These are phyloP conservation scores for Acanthamoeba triangularis DNA, from an alignment of 208 protist species.

Conservation along the genomic window DNA sequence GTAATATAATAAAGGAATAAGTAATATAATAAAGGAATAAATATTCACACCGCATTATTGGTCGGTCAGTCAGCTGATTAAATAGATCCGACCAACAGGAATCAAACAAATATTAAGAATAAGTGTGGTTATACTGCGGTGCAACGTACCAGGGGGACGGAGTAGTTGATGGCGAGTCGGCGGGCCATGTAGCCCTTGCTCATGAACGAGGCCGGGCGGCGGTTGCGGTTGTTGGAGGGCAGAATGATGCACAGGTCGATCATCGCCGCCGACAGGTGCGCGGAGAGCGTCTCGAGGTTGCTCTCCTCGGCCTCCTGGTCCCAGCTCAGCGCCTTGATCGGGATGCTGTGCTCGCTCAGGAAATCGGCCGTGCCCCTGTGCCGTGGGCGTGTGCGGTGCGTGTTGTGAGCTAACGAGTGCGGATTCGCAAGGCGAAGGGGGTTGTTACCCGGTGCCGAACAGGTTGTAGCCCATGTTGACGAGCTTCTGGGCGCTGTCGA, in stretches of 20 bases:
- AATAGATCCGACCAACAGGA: too few relatives aligned
- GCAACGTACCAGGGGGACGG: conserved; percentile 78
- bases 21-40: too few relatives aligned
- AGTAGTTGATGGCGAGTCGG: conserved; percentile 86
- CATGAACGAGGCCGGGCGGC: conserved; percentile 87
- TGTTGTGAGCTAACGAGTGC: neutral
- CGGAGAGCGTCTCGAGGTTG: conserved; percentile 40
- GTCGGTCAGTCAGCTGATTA: neutral
- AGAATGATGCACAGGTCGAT: conserved; percentile 95
- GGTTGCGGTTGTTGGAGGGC: conserved; percentile 89
- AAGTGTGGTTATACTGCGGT: too few relatives aligned
- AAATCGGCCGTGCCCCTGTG: conserved; percentile 54
- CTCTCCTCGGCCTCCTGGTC: conserved; percentile 36
- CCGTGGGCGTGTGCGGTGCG: neutral
- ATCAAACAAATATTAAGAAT: too few relatives aligned
- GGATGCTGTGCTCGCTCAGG: conserved; percentile 56
- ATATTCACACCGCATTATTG: too few relatives aligned
- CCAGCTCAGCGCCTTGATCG: conserved; percentile 72
- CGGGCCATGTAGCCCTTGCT: conserved; percentile 84
- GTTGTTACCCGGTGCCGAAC: conserved; percentile 90
- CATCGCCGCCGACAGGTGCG: conserved; percentile 81
- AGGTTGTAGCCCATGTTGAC: conserved; percentile 91
- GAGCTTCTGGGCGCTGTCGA: conserved; percentile 86
- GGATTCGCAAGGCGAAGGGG: too few relatives aligned
- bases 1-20: too few relatives aligned